These are phyloP conservation scores for Coniferiporia weirii DNA, from an alignment of 1,284 basidiomycete species.

Conservation along the genomic window DNA sequence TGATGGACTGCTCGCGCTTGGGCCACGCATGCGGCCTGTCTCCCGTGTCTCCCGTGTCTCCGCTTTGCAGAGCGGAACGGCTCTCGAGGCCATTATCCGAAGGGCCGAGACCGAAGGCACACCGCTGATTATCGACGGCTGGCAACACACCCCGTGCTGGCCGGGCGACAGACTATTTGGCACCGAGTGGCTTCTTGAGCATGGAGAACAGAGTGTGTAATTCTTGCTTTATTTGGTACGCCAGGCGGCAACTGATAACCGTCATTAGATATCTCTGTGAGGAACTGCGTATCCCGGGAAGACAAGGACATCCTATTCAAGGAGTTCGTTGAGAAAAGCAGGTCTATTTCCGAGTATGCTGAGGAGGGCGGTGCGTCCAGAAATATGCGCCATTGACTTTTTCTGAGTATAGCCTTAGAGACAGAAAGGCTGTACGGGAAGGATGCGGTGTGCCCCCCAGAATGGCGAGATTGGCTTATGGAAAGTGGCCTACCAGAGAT, in stretches of 20 bases:
- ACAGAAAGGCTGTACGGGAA: constrained; percentile 63
- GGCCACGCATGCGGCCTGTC: constrained; percentile 37
- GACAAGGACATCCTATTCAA: constrained; percentile 26
- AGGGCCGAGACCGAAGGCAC: constrained; percentile 44
- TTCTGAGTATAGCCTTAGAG: constrained; percentile 35
- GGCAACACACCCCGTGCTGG: constrained; percentile 52
- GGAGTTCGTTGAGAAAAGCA: constrained; percentile 26
- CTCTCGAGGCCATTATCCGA: constrained; percentile 29
- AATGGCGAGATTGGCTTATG: constrained; percentile 59
- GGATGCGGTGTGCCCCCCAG: constrained; percentile 58
- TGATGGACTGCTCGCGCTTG: constrained; percentile 33
- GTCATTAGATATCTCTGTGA: constrained; percentile 25
- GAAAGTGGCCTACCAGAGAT: constrained; percentile 41
- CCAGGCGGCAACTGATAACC: neutral
- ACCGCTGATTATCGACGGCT: constrained; percentile 58
- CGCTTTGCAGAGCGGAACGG: constrained; percentile 21
- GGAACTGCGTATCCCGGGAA: constrained; percentile 27
- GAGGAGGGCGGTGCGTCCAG: constrained; percentile 19
- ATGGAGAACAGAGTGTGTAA: constrained; percentile 25
- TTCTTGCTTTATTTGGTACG: neutral
- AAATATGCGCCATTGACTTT: neutral
- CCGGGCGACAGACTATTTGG: constrained; percentile 41
- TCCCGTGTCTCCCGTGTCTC: constrained; percentile 42
- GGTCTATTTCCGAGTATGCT: constrained; percentile 14
- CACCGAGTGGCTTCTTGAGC: constrained; percentile 43